Evolutionary conservation across 495 filamentous ascomycete genomes (phyloP).

Genomic region (Talaromyces proteolyticus): DNA sequence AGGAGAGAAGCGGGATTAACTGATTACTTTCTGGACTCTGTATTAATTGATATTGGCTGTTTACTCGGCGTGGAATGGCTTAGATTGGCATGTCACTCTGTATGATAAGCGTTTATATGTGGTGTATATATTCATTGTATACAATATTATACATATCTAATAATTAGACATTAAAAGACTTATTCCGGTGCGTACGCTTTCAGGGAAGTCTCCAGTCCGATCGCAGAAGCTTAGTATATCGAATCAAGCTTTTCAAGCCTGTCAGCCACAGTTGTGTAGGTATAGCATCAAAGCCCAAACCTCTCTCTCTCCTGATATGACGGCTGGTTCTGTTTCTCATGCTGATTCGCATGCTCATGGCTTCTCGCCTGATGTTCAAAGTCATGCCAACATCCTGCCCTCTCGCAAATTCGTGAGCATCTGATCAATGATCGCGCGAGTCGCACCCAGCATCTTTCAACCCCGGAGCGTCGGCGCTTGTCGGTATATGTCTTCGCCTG

Average conservation of each 20-base stretch:
- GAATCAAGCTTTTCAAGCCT: slow-evolving; percentile 79
- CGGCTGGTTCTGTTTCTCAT: slow-evolving; percentile 18
- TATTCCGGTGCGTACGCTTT: slow-evolving; percentile 58
- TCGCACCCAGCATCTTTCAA: slow-evolving; percentile 84
- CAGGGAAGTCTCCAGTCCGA: slow-evolving; percentile 87
- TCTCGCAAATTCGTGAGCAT: slow-evolving; percentile 76
- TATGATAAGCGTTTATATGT: too few relatives aligned
- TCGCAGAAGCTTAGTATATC: slow-evolving; percentile 68
- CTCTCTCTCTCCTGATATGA: slow-evolving; percentile 45
- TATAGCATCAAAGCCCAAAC: slow-evolving; percentile 69
- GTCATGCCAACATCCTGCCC: slow-evolving; percentile 69
- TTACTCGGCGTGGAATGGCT: too few relatives aligned
- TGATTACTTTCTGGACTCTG: background rate
- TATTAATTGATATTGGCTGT: background rate
- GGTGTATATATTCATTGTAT: background rate
- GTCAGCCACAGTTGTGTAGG: slow-evolving; percentile 72
- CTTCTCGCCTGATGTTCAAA: slow-evolving; percentile 81
- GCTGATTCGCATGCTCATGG: slow-evolving; percentile 47
- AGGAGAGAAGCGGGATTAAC: slow-evolving; percentile 9
- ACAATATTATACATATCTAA: background rate
- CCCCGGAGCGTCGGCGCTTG: slow-evolving; percentile 71
- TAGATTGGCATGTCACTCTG: too few relatives aligned
- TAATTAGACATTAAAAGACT: slow-evolving; percentile 41
- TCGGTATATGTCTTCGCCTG: slow-evolving; percentile 80
- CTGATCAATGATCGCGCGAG: slow-evolving; percentile 87